These are phyloP conservation scores for Calonectria pseudoturangicola DNA, from an alignment of 2,329 filamentous ascomycete species.

Conservation along the genomic window DNA sequence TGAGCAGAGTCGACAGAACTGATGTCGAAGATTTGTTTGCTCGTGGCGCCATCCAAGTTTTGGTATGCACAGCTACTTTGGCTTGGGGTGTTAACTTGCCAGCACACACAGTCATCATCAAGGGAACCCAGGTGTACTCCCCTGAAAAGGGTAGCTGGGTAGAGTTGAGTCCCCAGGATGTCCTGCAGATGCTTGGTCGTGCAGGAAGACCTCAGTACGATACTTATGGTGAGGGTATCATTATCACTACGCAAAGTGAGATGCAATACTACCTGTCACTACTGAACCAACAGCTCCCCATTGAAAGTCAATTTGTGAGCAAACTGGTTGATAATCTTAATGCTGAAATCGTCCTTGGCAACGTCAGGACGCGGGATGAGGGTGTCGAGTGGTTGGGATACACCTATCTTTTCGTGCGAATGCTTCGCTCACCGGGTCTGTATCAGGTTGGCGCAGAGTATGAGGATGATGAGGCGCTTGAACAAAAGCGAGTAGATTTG, in stretches of 20 bases:
- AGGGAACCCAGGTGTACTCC: constrained; percentile 98
- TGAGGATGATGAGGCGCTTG: constrained; percentile 90
- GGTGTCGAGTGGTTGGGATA: constrained; percentile 99
- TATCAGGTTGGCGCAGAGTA: constrained; percentile 98
- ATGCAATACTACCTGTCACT: constrained; percentile 98
- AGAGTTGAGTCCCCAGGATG: constrained; percentile 96
- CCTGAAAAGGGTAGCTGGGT: constrained; percentile 99
- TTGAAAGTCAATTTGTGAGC: constrained; percentile 96
- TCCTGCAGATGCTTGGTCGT: constrained; percentile 98
- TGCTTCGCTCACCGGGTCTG: constrained; percentile 94
- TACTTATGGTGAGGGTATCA: constrained; percentile 98
- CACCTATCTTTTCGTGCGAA: constrained; percentile 97
- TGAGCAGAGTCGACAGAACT: constrained; percentile 95
- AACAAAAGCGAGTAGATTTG: constrained; percentile 98
- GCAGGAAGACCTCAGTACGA: constrained; percentile 97
- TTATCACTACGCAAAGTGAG: constrained; percentile 95
- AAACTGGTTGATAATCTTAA: constrained; percentile 97
- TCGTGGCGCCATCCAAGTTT: constrained; percentile 92
- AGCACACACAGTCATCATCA: constrained; percentile 98
- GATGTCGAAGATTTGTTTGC: constrained; percentile 96
- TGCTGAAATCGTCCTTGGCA: constrained; percentile 95
- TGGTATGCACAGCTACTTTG: constrained; percentile 97
- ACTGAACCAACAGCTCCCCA: constrained; percentile 96
- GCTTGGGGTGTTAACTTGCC: constrained; percentile 99
- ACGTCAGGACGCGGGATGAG: constrained; percentile 92